phyloP scores from a whole-genome alignment of 805 yeast species.

The Spathaspora passalidarum region DNA sequence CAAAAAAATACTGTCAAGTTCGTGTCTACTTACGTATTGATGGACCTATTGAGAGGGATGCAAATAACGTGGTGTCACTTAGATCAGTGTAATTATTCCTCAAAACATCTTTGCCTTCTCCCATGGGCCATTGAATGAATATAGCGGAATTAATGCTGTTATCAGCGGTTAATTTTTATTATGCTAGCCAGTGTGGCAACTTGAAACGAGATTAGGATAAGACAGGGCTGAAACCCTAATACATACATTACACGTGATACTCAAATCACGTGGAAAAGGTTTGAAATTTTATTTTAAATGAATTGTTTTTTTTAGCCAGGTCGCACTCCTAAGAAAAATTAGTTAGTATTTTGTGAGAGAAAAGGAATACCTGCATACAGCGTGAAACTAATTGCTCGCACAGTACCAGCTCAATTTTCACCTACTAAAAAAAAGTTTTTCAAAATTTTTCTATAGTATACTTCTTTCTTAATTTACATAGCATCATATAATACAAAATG shows the following conservation, averaged over 20 bases:
- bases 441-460: slow-evolving; percentile 1
- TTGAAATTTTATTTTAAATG: no score
- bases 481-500: background rate
- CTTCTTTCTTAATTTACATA: background rate
- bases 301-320: background rate
- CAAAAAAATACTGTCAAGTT: background rate
- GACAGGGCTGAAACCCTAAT: background rate
- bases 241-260: background rate
- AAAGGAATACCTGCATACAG: background rate
- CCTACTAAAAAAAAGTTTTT: slow-evolving; percentile 2
- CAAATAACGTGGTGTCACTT: background rate
- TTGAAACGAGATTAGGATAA: no score
- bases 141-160: no score
- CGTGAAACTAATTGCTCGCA: background rate
- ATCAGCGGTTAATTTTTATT: background rate
- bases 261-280: background rate
- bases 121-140: no score
- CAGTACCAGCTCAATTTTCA: background rate
- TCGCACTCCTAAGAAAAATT: background rate
- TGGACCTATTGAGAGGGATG: background rate
- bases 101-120: background rate
- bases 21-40: background rate
- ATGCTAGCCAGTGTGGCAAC: background rate
- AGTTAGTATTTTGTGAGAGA: background rate
- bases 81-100: background rate